Percentiles rank a stretch among this genome's conserved stretches.
These are phyloP conservation scores for Rosa chinensis DNA, from an alignment of 306 rosid genomes.

Conservation along the genomic window DNA sequence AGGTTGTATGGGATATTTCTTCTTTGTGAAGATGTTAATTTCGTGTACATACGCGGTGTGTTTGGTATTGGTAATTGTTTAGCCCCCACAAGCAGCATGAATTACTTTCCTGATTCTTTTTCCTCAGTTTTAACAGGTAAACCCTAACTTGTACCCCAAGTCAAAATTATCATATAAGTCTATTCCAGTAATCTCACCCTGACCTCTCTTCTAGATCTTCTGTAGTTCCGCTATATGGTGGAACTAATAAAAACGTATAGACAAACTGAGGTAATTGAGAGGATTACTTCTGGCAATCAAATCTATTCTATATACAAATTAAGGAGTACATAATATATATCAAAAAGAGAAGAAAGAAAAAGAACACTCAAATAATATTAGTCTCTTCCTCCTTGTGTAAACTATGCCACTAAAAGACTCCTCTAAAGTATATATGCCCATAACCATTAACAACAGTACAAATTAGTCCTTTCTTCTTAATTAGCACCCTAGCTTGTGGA, in stretches of 20 bases:
- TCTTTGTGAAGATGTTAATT: no score
- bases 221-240: no score
- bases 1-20: no score
- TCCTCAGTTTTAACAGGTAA: neutral
- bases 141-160: neutral
- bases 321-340: neutral
- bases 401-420: slow-evolving; percentile 6
- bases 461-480: neutral
- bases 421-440: slow-evolving; percentile 7
- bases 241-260: no score
- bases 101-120: no score
- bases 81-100: no score
- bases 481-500: slow-evolving; percentile 1
- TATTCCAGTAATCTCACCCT: no score
- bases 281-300: neutral
- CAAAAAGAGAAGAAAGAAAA: neutral
- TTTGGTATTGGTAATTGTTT: no score
- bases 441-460: neutral
- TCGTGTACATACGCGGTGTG: no score
- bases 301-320: neutral
- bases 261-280: neutral
- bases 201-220: no score
- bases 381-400: neutral
- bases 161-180: neutral
- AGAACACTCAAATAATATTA: neutral